Conservation (phyloP, 208 protist genomes). For the Leishmania aethiopica region DNA sequence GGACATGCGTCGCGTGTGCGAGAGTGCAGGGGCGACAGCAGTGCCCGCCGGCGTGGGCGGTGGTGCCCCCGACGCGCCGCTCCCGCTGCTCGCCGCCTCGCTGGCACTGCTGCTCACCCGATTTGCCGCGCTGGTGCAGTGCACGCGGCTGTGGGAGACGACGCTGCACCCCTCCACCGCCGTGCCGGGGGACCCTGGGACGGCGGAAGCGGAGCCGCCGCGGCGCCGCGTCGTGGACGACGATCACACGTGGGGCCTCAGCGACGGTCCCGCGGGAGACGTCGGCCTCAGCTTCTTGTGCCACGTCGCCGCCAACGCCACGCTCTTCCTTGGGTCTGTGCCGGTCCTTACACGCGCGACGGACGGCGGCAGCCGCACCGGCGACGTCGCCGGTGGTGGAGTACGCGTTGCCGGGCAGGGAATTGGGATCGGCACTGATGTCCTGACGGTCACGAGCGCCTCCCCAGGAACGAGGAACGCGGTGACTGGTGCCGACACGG, state of each 20-base stretch:
- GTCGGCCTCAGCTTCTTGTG: slow-evolving; percentile 19
- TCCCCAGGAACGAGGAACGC: neutral
- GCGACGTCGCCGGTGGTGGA: neutral
- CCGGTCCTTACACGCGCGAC: slow-evolving; percentile 1
- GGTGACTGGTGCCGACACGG: neutral
- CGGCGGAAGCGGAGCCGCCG: neutral
- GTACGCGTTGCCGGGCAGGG: neutral
- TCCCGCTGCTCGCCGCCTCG: neutral
- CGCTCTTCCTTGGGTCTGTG: slow-evolving; percentile 11
- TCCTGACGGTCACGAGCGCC: neutral
- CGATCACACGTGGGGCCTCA: neutral
- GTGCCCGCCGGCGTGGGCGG: neutral
- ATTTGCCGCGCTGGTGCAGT: slow-evolving; percentile 15
- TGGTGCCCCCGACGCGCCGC: neutral
- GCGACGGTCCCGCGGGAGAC: neutral
- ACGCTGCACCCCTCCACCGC: neutral
- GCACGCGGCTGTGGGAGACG: slow-evolving; percentile 13
- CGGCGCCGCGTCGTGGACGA: neutral
- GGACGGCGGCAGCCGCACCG: neutral
- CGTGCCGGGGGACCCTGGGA: neutral
- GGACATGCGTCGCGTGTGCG: slow-evolving; percentile 18
- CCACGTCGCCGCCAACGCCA: slow-evolving; percentile 10
- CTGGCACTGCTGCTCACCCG: slow-evolving; percentile 15
- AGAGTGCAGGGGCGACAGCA: neutral
- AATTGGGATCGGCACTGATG: neutral